Percentiles rank a stretch among this genome's conserved stretches.
Evolutionary conservation across 495 filamentous ascomycete species (phyloP).

Genomic region (Lepidopterella palustris): DNA sequence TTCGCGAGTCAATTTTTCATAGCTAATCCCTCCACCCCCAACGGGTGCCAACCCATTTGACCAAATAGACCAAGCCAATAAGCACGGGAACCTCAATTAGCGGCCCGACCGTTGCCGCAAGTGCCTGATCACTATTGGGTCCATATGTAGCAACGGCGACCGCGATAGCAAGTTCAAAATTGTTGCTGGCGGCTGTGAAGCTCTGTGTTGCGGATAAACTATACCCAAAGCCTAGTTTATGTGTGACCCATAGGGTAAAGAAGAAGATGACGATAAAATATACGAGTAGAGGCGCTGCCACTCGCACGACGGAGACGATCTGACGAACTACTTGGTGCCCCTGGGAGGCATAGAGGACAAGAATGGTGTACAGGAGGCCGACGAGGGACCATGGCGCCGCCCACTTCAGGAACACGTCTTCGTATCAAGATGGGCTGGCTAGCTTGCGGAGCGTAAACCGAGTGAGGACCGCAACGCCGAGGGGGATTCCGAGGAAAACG

Average conservation of each 20-base stretch:
- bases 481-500: conserved; percentile 79
- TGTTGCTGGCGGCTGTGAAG: conserved; percentile 90
- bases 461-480: conserved; percentile 71
- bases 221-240: conserved; percentile 61
- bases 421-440: conserved; percentile 54
- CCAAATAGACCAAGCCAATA: conserved; percentile 70
- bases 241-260: conserved; percentile 52
- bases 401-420: conserved; percentile 60
- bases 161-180: conserved; percentile 88
- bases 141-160: conserved; percentile 82
- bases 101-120: conserved; percentile 81
- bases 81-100: conserved; percentile 87
- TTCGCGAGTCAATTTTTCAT: too few species aligned
- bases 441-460: conserved; percentile 55
- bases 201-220: conserved; percentile 66
- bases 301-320: conserved; percentile 73
- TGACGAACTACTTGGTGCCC: conserved; percentile 76
- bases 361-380: conserved; percentile 77
- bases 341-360: conserved; percentile 79
- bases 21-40: conserved; percentile 47
- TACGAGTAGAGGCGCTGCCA: conserved; percentile 70
- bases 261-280: conserved; percentile 76
- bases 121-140: conserved; percentile 68
- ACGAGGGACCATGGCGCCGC: conserved; percentile 69
- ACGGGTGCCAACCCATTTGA: conserved; percentile 51